phyloP scores from a whole-genome alignment of 257 asterid genomes.

The Lantana camara region DNA sequence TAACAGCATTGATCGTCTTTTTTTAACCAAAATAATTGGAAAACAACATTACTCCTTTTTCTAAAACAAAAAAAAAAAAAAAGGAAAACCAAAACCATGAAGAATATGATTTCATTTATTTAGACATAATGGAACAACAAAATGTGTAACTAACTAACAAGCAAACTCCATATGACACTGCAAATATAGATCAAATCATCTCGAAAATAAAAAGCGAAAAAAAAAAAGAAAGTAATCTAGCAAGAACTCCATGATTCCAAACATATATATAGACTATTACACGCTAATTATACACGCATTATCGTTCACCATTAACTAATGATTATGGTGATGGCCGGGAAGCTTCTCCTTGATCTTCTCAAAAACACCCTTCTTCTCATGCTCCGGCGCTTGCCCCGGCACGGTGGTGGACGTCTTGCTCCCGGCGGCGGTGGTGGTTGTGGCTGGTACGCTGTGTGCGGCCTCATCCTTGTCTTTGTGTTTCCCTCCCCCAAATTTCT shows the following conservation, averaged over 20 bases:
- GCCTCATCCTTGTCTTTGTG: constrained; percentile 34
- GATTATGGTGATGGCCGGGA: constrained; percentile 69
- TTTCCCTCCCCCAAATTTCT: constrained; percentile 50
- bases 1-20: too few species aligned
- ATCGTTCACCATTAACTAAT: background rate
- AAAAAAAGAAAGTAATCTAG: too few species aligned
- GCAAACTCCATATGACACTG: too few species aligned
- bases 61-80: too few species aligned
- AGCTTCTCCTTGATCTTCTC: constrained; percentile 81
- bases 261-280: background rate
- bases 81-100: too few species aligned
- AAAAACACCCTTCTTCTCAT: constrained; percentile 76
- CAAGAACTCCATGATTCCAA: background rate
- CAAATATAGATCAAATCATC: too few species aligned
- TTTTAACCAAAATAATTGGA: too few species aligned
- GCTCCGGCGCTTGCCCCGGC: constrained; percentile 37
- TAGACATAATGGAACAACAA: too few species aligned
- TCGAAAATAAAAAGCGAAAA: too few species aligned
- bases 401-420: constrained; percentile 32
- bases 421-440: constrained; percentile 24
- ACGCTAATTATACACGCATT: background rate
- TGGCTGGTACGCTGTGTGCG: constrained; percentile 31
- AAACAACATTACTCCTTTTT: too few species aligned
- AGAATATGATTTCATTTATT: too few species aligned
- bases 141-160: too few species aligned